phyloP scores from a whole-genome alignment of 139 green algal species.

The Coelastrella sp. region DNA sequence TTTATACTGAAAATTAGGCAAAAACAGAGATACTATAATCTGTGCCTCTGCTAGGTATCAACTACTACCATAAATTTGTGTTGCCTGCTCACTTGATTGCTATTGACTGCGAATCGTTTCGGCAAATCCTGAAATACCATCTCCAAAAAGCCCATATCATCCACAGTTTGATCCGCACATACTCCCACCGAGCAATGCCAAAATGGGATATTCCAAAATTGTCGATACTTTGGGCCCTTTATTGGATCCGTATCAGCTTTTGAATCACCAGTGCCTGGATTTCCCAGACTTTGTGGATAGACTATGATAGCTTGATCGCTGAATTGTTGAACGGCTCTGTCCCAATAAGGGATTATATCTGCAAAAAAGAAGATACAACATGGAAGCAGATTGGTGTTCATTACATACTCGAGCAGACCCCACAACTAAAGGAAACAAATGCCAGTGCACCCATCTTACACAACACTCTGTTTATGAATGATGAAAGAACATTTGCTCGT shows the following conservation, averaged over 20 bases:
- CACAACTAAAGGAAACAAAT: too few species aligned
- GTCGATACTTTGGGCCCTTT: slow-evolving; percentile 9
- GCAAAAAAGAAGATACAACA: neutral
- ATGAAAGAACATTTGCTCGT: too few species aligned
- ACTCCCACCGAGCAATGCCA: slow-evolving; percentile 44
- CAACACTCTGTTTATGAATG: too few species aligned
- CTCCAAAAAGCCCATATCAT: slow-evolving; percentile 46
- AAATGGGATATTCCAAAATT: slow-evolving; percentile 49
- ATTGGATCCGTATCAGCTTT: neutral
- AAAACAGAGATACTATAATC: too few species aligned
- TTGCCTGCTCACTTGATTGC: neutral
- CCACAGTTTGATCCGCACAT: neutral
- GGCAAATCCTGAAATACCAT: neutral
- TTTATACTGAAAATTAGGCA: too few species aligned
- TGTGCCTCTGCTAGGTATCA: too few species aligned
- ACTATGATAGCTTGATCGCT: slow-evolving; percentile 31
- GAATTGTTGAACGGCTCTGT: neutral
- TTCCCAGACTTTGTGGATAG: slow-evolving; percentile 30
- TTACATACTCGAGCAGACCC: too few species aligned
- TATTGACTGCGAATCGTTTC: neutral
- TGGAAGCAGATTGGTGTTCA: neutral
- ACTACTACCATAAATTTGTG: neutral
- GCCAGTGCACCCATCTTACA: too few species aligned
- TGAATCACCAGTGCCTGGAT: slow-evolving; percentile 29
- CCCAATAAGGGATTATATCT: slow-evolving; percentile 37